Evolutionary conservation across 176 grass and related monocot genomes (phyloP), one percentile per base, ranked within the genome.

Genomic region (Avena atlantica): DNA sequence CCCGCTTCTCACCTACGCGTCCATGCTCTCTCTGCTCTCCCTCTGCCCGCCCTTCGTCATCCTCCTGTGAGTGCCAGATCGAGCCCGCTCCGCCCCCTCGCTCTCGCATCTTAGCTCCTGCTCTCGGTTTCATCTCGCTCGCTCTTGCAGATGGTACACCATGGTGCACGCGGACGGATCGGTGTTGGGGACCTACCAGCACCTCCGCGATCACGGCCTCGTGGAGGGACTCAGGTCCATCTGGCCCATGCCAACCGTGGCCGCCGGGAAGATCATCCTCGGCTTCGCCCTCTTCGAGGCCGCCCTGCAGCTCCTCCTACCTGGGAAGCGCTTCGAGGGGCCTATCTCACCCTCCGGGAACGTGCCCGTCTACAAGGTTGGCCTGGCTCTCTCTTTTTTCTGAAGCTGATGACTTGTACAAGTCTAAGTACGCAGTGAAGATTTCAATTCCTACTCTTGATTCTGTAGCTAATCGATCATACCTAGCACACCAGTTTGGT

Each of bases 11-110:
- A 97, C 97, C 31, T 99, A 99, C 86, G 81, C 80, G 78, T 99
- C 97, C 91, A 92, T 99, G 94, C 75, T 94, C 66, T 89, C 97
- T 24, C 97, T 99, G 44, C 92, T 99, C 65, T 89, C 97, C 40
- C 92, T 99, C 55, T 99, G 97, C 36, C 97, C 97, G 37, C 97
- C 97, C 31, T 99, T 99, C 83, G 97, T 99, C 84, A 97, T 99
- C 89, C 94, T 99, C 63, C 85, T 99, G 97, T 99, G 48, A 96
- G 94, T 68, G 15, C 23, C 79, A 66, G 60, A 81, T 81, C 60
- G 14, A 16, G 17, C 31, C 11, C 19, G 36, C 36, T 37, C 75
- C 12, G 31, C 0, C 40, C 69, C 13, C 73, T 62, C 61, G 11
- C n/a, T 25, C 2, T 23, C 42, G 70, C 70, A 12, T 21, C 17